Percentiles rank a stretch among this genome's conserved stretches.
Conservation (phyloP, 2,329 filamentous ascomycete genomes). For the Acarospora socialis region DNA sequence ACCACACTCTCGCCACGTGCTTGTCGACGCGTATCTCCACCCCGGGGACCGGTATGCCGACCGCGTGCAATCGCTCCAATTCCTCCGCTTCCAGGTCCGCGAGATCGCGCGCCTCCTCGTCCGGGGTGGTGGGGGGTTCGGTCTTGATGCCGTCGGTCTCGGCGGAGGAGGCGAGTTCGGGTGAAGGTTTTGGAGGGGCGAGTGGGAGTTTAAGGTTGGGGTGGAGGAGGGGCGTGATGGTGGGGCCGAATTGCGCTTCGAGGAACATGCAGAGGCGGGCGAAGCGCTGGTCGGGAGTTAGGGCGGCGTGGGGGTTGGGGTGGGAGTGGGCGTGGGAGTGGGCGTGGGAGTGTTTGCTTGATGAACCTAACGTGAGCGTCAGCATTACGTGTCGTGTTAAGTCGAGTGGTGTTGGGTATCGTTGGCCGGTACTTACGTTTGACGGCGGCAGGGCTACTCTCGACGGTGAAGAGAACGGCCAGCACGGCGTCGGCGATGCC, state of each 20-base stretch:
- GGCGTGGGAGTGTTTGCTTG: constrained; percentile 42
- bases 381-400: constrained; percentile 14
- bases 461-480: constrained; percentile 79
- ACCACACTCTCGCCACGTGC: constrained; percentile 75
- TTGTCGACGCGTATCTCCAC: constrained; percentile 79
- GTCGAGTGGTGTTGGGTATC: no score
- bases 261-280: constrained; percentile 87
- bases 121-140: constrained; percentile 20
- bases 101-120: constrained; percentile 31
- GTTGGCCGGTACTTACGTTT: constrained; percentile 48
- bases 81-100: constrained; percentile 50
- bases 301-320: constrained; percentile 58
- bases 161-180: constrained; percentile 10
- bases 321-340: constrained; percentile 27
- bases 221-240: constrained; percentile 60
- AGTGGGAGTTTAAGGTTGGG: constrained; percentile 32
- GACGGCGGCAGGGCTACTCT: constrained; percentile 87
- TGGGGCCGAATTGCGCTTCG: constrained; percentile 88
- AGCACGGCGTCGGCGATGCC: constrained; percentile 95
- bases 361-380: constrained; percentile 32
- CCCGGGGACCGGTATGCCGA: constrained; percentile 84
- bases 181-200: constrained; percentile 10
- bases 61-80: constrained; percentile 60
- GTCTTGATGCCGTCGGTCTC: constrained; percentile 19
- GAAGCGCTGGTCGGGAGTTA: constrained; percentile 62